Conservation (phyloP, 202 grass and related monocot species). For the Zizania palustris region DNA sequence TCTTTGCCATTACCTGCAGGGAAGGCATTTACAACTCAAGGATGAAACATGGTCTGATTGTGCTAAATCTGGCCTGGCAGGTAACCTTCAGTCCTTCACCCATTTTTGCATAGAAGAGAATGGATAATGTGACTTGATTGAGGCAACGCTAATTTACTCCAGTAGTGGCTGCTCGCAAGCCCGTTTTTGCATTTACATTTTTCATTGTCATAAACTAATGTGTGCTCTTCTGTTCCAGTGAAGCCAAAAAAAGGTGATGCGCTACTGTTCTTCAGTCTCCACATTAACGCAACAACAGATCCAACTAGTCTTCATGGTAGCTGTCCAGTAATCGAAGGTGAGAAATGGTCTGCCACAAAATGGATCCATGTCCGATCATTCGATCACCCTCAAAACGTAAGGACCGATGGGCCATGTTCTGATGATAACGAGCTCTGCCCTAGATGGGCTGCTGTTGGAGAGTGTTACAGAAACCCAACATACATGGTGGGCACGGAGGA, state of each 20-base stretch:
- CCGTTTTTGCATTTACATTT: background rate
- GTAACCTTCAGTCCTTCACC: constrained; percentile 43
- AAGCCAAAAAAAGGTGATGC: constrained; percentile 84
- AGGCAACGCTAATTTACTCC: background rate
- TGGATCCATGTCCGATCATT: constrained; percentile 87
- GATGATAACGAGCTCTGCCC: constrained; percentile 65
- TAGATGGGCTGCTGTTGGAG: constrained; percentile 71
- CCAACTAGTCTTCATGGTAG: constrained; percentile 74
- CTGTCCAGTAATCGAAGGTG: constrained; percentile 73
- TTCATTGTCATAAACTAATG: constrained; percentile 9
- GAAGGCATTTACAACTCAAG: constrained; percentile 59
- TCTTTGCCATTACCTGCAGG: constrained; percentile 49
- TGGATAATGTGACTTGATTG: background rate
- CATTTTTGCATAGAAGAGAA: background rate
- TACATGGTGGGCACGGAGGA: constrained; percentile 76
- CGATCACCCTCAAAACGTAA: constrained; percentile 39
- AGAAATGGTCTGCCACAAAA: constrained; percentile 93
- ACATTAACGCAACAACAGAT: constrained; percentile 71
- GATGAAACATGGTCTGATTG: constrained; percentile 89
- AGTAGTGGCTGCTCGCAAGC: background rate
- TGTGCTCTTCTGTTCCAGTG: constrained; percentile 56
- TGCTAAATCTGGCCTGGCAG: constrained; percentile 71
- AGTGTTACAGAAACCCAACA: constrained; percentile 70
- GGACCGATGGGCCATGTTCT: constrained; percentile 36
- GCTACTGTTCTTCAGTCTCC: constrained; percentile 82